Evolutionary conservation across 2,329 filamentous ascomycete genomes (phyloP), one percentile per base, ranked within the genome.

Genomic region (Fusarium buharicum): DNA sequence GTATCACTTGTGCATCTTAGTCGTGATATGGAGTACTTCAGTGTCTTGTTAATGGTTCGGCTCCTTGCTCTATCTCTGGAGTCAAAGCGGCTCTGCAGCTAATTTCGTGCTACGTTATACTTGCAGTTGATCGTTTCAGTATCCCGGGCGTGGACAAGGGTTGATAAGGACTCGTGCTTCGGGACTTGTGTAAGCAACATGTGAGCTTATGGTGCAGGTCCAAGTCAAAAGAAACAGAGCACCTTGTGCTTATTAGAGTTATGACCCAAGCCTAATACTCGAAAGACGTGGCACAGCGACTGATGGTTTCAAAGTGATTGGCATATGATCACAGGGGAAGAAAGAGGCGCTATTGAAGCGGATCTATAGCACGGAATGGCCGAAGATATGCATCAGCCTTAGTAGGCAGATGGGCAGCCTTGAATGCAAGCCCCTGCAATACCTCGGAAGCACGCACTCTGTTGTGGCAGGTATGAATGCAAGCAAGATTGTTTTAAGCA

Each of bases 361-460:
- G 31, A n/a, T 17, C 54, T 6, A 47, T 33, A 22, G 37, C 24
- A 43, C 36, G 36, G 40, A 30, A 41, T 13, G 17, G 10, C 47
- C 47, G 37, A 59, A n/a, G 20, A 34, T 11, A 16, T 53, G 30
- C 14, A 41, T 40, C 31, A 34, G 34, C 30, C 16, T 28, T 33
- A 13, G 6, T 38, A 43, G 36, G 20, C 37, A 38, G 28, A 28
- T n/a, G 6, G 13, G 14, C 6, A 6, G 14, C n/a, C 13, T 33
- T 33, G 14, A 17, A 41, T 33, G 20, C 11, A 24, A 22, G 44
- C 18, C 54, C 34, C 28, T 38, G 40, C 20, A 53, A 37, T 11
- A 27, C 36, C 18, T 28, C 13, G 14, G 24, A 27, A 52, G 30
- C 17, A 41, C 37, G 30, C 18, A 37, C 12, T 33, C 30, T n/a